These are phyloP conservation scores for Chrysoporthe austroafricana DNA, from an alignment of 2,329 filamentous ascomycete species.

Conservation along the genomic window DNA sequence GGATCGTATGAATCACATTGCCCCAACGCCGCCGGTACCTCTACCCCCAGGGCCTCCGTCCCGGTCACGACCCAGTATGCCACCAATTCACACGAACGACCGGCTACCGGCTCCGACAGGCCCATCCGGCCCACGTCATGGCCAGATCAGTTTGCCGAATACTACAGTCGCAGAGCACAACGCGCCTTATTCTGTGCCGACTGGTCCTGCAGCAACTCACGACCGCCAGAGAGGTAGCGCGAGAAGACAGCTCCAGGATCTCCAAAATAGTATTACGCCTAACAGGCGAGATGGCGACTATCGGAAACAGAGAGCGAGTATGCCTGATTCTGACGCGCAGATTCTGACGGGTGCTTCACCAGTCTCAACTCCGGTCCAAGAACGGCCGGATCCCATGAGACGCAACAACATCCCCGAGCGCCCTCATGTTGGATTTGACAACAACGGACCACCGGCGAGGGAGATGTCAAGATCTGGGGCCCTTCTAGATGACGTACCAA, in stretches of 20 bases:
- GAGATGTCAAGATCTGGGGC: constrained; percentile 36
- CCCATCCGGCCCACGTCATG: constrained; percentile 33
- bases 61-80: constrained; percentile 30
- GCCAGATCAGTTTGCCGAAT: constrained; percentile 35
- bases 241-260: constrained; percentile 57
- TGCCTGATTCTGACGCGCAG: constrained; percentile 60
- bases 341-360: constrained; percentile 59
- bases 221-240: constrained; percentile 46
- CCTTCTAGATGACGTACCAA: constrained; percentile 44
- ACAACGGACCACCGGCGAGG: constrained; percentile 33
- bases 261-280: constrained; percentile 49
- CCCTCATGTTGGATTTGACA: constrained; percentile 31
- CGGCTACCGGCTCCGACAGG: constrained; percentile 34
- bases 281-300: constrained; percentile 34
- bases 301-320: constrained; percentile 39
- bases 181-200: constrained; percentile 32
- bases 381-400: constrained; percentile 51
- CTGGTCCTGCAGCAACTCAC: constrained; percentile 40
- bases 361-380: constrained; percentile 51
- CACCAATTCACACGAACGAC: constrained; percentile 36
- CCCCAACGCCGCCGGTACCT: constrained; percentile 37
- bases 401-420: constrained; percentile 39
- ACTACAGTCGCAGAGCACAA: constrained; percentile 36
- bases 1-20: constrained; percentile 54
- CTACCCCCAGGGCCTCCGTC: constrained; percentile 32